Conservation (phyloP, 108 stramenopile species). For the Nitzschia sp. region DNA sequence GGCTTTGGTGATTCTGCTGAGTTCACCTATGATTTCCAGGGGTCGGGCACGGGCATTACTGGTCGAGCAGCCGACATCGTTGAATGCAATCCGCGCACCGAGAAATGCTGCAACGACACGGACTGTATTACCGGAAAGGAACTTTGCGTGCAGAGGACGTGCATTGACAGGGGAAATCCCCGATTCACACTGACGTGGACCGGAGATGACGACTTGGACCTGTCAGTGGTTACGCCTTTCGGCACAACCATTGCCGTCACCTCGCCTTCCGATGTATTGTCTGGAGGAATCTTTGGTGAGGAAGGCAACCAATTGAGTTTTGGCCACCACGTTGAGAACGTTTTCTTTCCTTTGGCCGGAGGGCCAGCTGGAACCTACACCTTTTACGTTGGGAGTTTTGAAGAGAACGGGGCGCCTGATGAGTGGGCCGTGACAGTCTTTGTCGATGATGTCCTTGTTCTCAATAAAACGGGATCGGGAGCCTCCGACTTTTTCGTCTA, state of each 20-base stretch:
- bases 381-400: conserved; percentile 10
- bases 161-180: conserved; percentile 24
- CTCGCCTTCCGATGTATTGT: not conserved
- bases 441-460: conserved; percentile 22
- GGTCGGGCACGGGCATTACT: not conserved
- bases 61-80: not conserved
- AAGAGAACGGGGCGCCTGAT: not conserved
- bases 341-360: conserved; percentile 26
- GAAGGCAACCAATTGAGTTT: conserved; percentile 22
- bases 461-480: conserved; percentile 4
- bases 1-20: conserved; percentile 5
- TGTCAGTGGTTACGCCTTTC: conserved; percentile 21
- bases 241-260: conserved; percentile 12
- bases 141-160: conserved; percentile 22
- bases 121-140: conserved; percentile 24
- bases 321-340: conserved; percentile 21
- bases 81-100: not conserved
- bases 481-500: conserved; percentile 6
- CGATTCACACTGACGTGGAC: conserved; percentile 34
- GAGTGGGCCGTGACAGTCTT: conserved; percentile 15
- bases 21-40: conserved; percentile 10
- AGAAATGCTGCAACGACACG: conserved; percentile 23
- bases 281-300: conserved; percentile 11
- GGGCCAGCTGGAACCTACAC: conserved; percentile 25
- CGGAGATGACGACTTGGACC: conserved; percentile 31